Conservation (phyloP, 2,329 filamentous ascomycete species). For the Berkeleyomyces basicola region DNA sequence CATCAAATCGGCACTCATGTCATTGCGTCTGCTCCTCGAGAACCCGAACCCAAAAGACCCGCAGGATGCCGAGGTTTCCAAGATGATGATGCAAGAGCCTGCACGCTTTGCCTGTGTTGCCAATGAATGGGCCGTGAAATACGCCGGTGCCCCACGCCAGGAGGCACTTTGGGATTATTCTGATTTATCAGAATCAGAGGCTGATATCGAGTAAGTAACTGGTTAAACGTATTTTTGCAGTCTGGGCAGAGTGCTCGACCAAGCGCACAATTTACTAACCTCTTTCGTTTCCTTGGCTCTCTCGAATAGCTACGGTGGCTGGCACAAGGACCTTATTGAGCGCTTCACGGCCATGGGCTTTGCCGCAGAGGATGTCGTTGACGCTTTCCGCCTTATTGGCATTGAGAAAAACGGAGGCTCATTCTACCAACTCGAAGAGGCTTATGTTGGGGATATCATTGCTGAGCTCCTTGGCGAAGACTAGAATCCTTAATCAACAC, state of each 20-base stretch:
- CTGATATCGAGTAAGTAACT: conserved; percentile 16
- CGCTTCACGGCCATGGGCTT: conserved; percentile 87
- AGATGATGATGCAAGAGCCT: conserved; percentile 68
- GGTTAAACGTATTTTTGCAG: background rate
- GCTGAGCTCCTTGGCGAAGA: conserved; percentile 69
- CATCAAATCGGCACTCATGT: conserved; percentile 87
- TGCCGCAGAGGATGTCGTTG: conserved; percentile 65
- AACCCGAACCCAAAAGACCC: conserved; percentile 91
- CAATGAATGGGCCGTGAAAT: conserved; percentile 74
- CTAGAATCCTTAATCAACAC: conserved; percentile 20
- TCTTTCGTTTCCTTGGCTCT: background rate
- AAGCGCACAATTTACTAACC: background rate
- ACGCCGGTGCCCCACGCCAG: conserved; percentile 55
- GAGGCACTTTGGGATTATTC: conserved; percentile 20
- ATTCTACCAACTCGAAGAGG: conserved; percentile 77
- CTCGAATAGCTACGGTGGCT: conserved; percentile 59
- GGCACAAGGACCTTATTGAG: conserved; percentile 68
- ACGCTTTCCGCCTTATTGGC: conserved; percentile 64
- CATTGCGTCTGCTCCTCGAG: conserved; percentile 81
- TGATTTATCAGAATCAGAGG: background rate
- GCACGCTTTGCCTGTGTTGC: conserved; percentile 67
- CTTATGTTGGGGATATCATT: conserved; percentile 79
- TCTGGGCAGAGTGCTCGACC: too few species aligned
- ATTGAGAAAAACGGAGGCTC: conserved; percentile 63
- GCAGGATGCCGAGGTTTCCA: conserved; percentile 88